Percentiles rank a stretch among this genome's conserved stretches.
Conservation (phyloP, 352 stramenopile species). For the Phytopythium chamaehyphon region DNA sequence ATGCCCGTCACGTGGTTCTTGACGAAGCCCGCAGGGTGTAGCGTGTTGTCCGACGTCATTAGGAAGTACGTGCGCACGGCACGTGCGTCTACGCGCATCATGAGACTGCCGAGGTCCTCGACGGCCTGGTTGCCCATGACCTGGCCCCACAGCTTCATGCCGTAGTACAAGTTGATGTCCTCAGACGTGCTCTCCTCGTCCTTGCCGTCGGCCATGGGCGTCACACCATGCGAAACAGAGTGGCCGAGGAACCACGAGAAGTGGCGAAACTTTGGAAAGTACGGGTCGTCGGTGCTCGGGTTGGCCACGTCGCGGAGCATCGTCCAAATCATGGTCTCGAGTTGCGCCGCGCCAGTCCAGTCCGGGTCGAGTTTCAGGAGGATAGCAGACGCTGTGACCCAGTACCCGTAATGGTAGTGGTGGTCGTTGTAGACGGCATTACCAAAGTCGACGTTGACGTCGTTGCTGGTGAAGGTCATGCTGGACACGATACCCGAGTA, state of each 20-base stretch:
- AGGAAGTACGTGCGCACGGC: constrained; percentile 70
- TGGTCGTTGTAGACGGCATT: constrained; percentile 83
- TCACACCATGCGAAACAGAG: constrained; percentile 70
- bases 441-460: constrained; percentile 63
- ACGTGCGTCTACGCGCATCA: constrained; percentile 65
- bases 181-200: constrained; percentile 75
- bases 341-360: constrained; percentile 44
- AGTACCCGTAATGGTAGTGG: constrained; percentile 84
- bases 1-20: constrained; percentile 75
- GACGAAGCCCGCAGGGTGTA: constrained; percentile 60
- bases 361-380: constrained; percentile 55
- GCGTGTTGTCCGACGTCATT: constrained; percentile 43
- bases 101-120: constrained; percentile 68
- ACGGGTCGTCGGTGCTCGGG: constrained; percentile 36
- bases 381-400: constrained; percentile 57
- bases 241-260: constrained; percentile 79
- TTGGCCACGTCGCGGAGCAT: constrained; percentile 75
- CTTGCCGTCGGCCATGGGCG: constrained; percentile 55
- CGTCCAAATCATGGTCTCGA: constrained; percentile 57
- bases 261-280: constrained; percentile 68
- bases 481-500: constrained; percentile 55
- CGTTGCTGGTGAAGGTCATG: constrained; percentile 38
- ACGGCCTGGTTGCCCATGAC: constrained; percentile 49
- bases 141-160: constrained; percentile 71
- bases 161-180: constrained; percentile 80